These are phyloP conservation scores for Carex kokanica DNA, from an alignment of 176 grass and related monocot species.

Conservation along the genomic window DNA sequence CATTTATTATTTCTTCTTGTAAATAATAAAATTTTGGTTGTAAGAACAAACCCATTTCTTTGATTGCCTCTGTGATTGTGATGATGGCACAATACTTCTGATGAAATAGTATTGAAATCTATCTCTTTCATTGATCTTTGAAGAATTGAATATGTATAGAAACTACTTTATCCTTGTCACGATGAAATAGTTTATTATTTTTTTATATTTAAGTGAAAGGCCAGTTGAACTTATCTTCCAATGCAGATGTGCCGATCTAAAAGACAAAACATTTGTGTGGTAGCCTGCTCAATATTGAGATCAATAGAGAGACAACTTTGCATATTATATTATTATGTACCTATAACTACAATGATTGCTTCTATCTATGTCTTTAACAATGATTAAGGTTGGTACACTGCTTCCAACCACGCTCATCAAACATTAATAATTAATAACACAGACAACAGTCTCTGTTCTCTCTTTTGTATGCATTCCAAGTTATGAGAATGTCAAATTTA, in stretches of 20 bases:
- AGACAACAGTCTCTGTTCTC: not conserved
- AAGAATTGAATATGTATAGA: not conserved
- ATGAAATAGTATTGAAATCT: not conserved
- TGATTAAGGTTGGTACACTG: slow-evolving; percentile 18
- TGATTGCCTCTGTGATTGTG: not conserved
- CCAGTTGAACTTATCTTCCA: not conserved
- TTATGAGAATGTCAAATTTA: no score
- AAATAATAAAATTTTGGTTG: slow-evolving; percentile 15
- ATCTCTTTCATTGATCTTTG: not conserved
- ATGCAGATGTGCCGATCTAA: not conserved
- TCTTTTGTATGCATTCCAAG: not conserved
- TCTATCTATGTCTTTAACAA: slow-evolving; percentile 1
- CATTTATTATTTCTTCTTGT: not conserved
- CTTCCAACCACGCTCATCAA: slow-evolving; percentile 6
- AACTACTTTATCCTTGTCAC: not conserved
- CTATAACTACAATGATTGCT: slow-evolving; percentile 12
- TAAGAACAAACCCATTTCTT: not conserved
- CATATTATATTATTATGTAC: not conserved
- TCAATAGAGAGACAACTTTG: not conserved
- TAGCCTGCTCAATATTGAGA: not conserved
- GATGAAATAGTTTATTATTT: not conserved
- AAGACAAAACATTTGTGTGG: not conserved
- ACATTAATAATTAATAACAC: slow-evolving; percentile 2
- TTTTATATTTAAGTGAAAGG: not conserved
- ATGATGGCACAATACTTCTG: no score